phyloP scores from a whole-genome alignment of 164 flowering plant species.

The Berberis vulgaris region DNA sequence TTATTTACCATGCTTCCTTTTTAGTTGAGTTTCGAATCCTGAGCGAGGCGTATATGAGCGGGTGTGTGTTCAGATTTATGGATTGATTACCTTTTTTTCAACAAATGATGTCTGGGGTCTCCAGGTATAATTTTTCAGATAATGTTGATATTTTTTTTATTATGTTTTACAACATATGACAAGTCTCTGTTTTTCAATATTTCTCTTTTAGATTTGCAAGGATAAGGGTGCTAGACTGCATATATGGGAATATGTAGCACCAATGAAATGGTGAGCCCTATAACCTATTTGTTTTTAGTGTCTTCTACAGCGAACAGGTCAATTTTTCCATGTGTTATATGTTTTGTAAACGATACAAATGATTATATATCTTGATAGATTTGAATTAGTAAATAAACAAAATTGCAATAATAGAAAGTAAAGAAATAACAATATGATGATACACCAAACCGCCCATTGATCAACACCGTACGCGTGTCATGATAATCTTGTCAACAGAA shows the following conservation, averaged over 20 bases:
- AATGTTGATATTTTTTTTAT: not conserved
- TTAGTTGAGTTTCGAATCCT: constrained; percentile 62
- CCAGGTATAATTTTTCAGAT: constrained; percentile 45
- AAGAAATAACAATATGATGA: no score
- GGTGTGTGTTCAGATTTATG: constrained; percentile 91
- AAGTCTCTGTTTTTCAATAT: not conserved
- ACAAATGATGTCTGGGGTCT: constrained; percentile 77
- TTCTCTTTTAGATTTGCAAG: constrained; percentile 64
- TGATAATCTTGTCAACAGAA: no score
- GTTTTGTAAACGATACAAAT: not conserved
- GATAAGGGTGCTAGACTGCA: constrained; percentile 74
- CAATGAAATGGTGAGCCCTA: constrained; percentile 70
- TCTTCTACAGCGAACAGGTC: not conserved
- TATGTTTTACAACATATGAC: no score
- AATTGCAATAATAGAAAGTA: no score
- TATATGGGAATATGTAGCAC: constrained; percentile 72
- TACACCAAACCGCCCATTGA: no score
- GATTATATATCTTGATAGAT: no score
- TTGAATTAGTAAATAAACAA: no score
- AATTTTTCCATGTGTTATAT: not conserved
- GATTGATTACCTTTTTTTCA: constrained; percentile 80
- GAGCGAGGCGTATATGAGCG: constrained; percentile 64
- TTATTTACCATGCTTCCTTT: constrained; percentile 1
- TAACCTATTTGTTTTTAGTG: not conserved
- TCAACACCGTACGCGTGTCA: no score